Evolutionary conservation across 768 basidiomycete species (phyloP).

Genomic region (Lyophyllum decastes): DNA sequence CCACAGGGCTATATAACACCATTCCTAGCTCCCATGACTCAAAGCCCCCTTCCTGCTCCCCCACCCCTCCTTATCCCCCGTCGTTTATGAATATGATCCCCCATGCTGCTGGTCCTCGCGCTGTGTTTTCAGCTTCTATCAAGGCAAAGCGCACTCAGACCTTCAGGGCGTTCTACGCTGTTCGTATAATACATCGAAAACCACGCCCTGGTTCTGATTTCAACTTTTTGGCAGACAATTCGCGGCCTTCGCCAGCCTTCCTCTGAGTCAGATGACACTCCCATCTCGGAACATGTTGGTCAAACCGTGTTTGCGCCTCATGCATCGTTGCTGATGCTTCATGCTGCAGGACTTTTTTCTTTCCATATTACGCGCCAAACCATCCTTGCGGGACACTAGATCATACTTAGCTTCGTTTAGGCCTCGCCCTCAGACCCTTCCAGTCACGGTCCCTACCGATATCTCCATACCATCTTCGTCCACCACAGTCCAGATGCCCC

Average conservation of each 20-base stretch:
- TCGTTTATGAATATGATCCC: conserved; percentile 34
- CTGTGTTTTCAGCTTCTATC: conserved; percentile 33
- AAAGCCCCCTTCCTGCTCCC: conserved; percentile 19
- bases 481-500: conserved; percentile 22
- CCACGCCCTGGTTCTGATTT: conserved; percentile 15
- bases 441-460: conserved; percentile 23
- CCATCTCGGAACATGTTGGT: conserved; percentile 54
- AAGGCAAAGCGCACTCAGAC: conserved; percentile 38
- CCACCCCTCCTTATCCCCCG: conserved; percentile 13
- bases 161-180: conserved; percentile 57
- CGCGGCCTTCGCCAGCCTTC: conserved; percentile 37
- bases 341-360: conserved; percentile 88
- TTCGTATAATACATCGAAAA: conserved; percentile 29
- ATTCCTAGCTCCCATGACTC: conserved; percentile 28
- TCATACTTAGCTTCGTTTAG: conserved; percentile 93
- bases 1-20: conserved; percentile 30
- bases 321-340: conserved; percentile 11
- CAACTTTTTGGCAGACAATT: conserved; percentile 36
- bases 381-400: conserved; percentile 87
- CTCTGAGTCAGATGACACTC: conserved; percentile 37
- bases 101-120: conserved; percentile 32
- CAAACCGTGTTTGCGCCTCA: conserved; percentile 7
- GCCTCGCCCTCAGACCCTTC: conserved; percentile 48
- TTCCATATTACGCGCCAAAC: conserved; percentile 90
- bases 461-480: conserved; percentile 28